Conservation (phyloP, 805 yeast species). For the Wickerhamomyces chaumierensis region DNA sequence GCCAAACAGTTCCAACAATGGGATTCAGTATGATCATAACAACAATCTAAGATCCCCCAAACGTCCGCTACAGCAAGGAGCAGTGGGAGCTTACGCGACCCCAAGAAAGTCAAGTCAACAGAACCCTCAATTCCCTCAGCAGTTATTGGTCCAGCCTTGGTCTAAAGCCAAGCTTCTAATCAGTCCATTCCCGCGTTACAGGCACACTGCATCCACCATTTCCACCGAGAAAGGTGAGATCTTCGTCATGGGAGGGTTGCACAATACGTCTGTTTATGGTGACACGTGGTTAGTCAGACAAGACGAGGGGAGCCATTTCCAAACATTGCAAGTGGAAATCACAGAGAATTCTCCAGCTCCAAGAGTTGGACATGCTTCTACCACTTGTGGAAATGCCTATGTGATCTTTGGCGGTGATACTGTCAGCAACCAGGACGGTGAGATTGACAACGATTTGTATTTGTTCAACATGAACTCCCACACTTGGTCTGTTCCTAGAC, state of each 20-base stretch:
- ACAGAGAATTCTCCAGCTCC: conserved; percentile 84
- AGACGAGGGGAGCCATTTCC: conserved; percentile 18
- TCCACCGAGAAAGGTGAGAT: conserved; percentile 74
- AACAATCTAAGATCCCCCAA: conserved; percentile 16
- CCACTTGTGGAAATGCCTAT: conserved; percentile 88
- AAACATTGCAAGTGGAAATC: conserved; percentile 50
- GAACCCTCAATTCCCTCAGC: conserved; percentile 2
- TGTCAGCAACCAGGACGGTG: conserved; percentile 60
- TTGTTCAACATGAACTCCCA: conserved; percentile 70
- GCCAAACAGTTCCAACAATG: conserved; percentile 3
- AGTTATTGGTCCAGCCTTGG: conserved; percentile 34
- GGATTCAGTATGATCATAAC: conserved; percentile 13
- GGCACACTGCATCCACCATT: conserved; percentile 76
- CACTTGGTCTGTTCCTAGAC: conserved; percentile 72
- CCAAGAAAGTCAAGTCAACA: conserved; percentile 4
- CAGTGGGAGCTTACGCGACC: conserved; percentile 2
- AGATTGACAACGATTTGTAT: conserved; percentile 83
- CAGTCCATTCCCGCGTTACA: conserved; percentile 90
- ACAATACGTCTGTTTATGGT: conserved; percentile 86
- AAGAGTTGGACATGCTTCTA: conserved; percentile 90
- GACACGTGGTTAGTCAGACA: conserved; percentile 87
- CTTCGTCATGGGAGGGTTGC: conserved; percentile 89
- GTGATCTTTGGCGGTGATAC: conserved; percentile 97
- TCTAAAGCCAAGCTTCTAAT: conserved; percentile 45
- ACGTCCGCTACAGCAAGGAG: conserved; percentile 3